Conservation (phyloP, 2,329 filamentous ascomycete genomes). For the Penicillium corylophilum region DNA sequence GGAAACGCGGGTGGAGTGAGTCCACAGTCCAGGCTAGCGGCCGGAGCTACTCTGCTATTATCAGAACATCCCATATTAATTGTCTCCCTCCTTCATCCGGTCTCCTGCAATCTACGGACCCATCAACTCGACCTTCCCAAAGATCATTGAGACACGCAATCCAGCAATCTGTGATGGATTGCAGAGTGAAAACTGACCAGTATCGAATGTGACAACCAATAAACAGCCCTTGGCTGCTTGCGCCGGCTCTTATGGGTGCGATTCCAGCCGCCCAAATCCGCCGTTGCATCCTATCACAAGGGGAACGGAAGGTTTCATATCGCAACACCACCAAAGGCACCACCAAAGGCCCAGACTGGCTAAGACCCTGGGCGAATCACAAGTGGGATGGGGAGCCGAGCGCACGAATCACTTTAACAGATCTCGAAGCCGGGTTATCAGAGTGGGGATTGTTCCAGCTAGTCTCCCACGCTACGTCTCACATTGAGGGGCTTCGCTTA, state of each 20-base stretch:
- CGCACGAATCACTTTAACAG: constrained; percentile 10
- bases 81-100: not conserved
- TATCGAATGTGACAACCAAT: not conserved
- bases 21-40: not conserved
- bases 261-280: not conserved
- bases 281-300: not conserved
- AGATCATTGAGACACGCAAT: not conserved
- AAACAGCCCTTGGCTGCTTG: not conserved
- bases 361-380: constrained; percentile 9
- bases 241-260: not conserved
- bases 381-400: constrained; percentile 4
- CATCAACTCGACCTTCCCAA: not conserved
- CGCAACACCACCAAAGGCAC: constrained; percentile 3
- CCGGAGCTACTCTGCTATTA: not conserved
- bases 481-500: constrained; percentile 15
- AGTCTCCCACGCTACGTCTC: constrained; percentile 28
- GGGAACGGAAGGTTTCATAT: constrained; percentile 8
- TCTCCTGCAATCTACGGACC: not conserved
- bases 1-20: constrained; percentile 3
- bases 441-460: constrained; percentile 18
- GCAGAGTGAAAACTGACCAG: not conserved
- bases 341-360: not conserved
- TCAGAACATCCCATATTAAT: not conserved
- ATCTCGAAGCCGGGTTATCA: constrained; percentile 10
- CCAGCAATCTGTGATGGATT: too few species aligned